A percentile compares a stretch with the other conserved stretches of the same genome.
These are phyloP conservation scores for Apiospora sp. DNA, from an alignment of 2,329 filamentous ascomycete genomes.

Conservation along the genomic window DNA sequence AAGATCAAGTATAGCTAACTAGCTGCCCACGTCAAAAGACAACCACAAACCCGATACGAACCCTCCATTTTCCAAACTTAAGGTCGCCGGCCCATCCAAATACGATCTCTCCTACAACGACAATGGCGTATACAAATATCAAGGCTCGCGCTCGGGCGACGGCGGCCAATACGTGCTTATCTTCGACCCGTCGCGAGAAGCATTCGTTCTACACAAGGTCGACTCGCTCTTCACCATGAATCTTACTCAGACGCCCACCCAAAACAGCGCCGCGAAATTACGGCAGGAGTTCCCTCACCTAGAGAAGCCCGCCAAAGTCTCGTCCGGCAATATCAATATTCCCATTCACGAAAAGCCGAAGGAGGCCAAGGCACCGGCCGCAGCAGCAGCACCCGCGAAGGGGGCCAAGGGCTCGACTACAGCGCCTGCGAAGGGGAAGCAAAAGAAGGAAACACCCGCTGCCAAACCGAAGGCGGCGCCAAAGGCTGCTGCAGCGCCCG, in stretches of 20 bases:
- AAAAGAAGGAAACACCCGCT: constrained; percentile 23
- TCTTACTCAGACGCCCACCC: constrained; percentile 72
- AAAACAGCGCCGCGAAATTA: constrained; percentile 69
- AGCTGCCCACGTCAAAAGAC: constrained; percentile 49
- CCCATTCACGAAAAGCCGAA: constrained; percentile 33
- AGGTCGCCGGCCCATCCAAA: constrained; percentile 56
- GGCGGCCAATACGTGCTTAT: constrained; percentile 72
- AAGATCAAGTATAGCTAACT: not conserved
- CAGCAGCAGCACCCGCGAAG: not conserved
- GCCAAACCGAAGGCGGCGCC: constrained; percentile 4
- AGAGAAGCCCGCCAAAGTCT: constrained; percentile 39
- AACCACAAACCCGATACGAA: constrained; percentile 67
- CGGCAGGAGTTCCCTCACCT: constrained; percentile 74
- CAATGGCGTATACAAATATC: constrained; percentile 65
- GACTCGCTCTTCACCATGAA: constrained; percentile 91
- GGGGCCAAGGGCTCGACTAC: not conserved
- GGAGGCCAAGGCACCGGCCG: constrained; percentile 27
- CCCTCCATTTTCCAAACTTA: constrained; percentile 58
- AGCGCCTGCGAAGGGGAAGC: constrained; percentile 20
- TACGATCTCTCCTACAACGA: constrained; percentile 65
- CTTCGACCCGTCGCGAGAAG: constrained; percentile 77
- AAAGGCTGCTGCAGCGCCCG: constrained; percentile 22
- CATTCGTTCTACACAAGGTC: constrained; percentile 82
- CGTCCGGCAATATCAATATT: constrained; percentile 28
- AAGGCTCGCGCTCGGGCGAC: constrained; percentile 64